These are phyloP conservation scores for Fusarium hainanense DNA, from an alignment of 2,329 filamentous ascomycete genomes.

Conservation along the genomic window DNA sequence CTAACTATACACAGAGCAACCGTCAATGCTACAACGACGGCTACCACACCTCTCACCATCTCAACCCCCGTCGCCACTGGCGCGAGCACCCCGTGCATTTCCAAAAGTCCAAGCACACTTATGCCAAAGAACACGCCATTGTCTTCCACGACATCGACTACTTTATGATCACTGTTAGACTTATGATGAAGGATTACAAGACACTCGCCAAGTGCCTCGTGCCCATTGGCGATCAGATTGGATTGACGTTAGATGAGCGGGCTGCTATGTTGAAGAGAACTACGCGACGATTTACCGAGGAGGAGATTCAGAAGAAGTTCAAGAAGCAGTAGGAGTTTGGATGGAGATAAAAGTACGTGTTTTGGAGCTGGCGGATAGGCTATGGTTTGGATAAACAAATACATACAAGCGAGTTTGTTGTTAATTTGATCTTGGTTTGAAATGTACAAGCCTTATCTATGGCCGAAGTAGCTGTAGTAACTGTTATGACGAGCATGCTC, in stretches of 20 bases:
- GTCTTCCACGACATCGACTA: conserved; percentile 87
- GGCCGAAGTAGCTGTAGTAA: not conserved
- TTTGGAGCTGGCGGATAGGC: not conserved
- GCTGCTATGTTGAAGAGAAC: conserved; percentile 38
- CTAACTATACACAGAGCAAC: conserved; percentile 68
- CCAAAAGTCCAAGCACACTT: conserved; percentile 74
- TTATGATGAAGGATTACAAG: conserved; percentile 77
- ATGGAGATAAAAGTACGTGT: not conserved
- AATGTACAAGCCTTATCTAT: not conserved
- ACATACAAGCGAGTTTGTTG: conserved; percentile 7
- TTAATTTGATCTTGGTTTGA: not conserved
- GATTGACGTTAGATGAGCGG: conserved; percentile 66
- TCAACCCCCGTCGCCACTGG: conserved; percentile 84
- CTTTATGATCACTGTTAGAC: conserved; percentile 75
- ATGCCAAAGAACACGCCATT: conserved; percentile 73
- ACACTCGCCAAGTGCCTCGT: conserved; percentile 77
- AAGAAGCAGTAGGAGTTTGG: conserved; percentile 5
- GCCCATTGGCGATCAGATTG: conserved; percentile 77
- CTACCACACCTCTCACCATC: conserved; percentile 83
- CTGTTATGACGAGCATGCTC: not conserved
- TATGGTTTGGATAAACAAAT: not conserved
- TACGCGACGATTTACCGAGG: conserved; percentile 42
- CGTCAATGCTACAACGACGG: conserved; percentile 86
- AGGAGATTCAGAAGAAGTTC: conserved; percentile 42
- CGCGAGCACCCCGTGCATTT: conserved; percentile 82